Percentiles rank a stretch among this genome's conserved stretches.
Conservation (phyloP, 2,329 filamentous ascomycete genomes). For the Hypoxylon sp. region DNA sequence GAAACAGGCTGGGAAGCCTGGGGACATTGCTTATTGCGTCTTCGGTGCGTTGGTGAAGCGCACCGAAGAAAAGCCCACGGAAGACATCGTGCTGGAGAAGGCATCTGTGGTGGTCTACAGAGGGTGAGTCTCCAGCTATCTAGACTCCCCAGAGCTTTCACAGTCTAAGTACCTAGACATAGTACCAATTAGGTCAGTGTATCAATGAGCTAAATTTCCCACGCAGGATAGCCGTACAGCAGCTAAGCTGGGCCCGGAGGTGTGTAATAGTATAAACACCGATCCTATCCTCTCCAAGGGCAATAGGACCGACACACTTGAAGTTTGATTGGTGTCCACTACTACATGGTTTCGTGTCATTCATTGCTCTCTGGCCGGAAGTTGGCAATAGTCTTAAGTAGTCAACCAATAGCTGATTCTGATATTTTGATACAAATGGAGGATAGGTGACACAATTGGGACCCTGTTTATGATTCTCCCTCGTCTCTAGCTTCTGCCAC, state of each 20-base stretch:
- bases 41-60: constrained; percentile 1
- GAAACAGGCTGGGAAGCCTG: neutral
- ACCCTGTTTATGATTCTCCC: too few relatives aligned
- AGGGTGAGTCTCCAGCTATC: neutral
- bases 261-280: neutral
- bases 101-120: neutral
- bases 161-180: neutral
- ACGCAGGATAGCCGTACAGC: neutral
- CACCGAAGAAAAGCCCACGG: neutral
- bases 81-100: neutral
- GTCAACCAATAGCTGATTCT: too few relatives aligned
- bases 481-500: too few relatives aligned
- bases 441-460: too few relatives aligned
- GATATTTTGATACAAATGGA: neutral
- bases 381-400: neutral
- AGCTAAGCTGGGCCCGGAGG: neutral
- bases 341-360: neutral
- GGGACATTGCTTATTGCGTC: neutral
- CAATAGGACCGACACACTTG: neutral
- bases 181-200: neutral
- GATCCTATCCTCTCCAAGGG: neutral
- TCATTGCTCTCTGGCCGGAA: neutral
- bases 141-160: neutral
- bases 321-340: neutral
- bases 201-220: neutral